Base-by-base conservation (phyloP, 73 alveolate species). In the Durusdinium trenchii region DNA sequence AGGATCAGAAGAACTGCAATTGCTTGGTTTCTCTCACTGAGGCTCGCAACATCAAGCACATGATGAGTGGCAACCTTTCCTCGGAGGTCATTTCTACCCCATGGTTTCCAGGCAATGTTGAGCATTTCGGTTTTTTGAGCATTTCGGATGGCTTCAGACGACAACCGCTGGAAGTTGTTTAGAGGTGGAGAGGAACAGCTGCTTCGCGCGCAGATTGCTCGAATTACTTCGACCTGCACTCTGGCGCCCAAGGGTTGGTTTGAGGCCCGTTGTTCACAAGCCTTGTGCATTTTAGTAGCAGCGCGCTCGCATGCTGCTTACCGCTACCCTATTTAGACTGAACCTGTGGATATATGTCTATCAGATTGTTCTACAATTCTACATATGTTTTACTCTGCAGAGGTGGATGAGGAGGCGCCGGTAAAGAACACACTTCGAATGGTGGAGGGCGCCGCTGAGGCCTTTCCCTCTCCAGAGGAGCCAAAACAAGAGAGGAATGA, bases 1-100 rank as follows among this genome's bases (percentile, higher is more conserved):
- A 9, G 43, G n/a, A n/a, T 67, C 32, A 26, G 81, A 32, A 14
- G 18, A 18, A 42, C 61, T 4, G 61, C 26, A 30, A 48, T 35
- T 82, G 9, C 20, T 20, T 20, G n/a, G 64, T 9, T 54, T 54
- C 20, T 20, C 83, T 42, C 35, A 18, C 96, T 26, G 78, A 91
- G 98, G 98, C 98, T 52, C 98, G 98, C 46, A 75, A 67, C 89
- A 91, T 91, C 40, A 91, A 91, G 98, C 98, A 76, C 98, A 91
- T 91, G 98, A 46, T 91, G 89, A 67, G 89, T 28, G 98, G 98
- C 87, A 89, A 91, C 45, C 64, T 91, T 38, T 75, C 98, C 36
- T 52, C 76, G 28, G 87, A 75, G 35, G 98, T 91, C 28, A 76
- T 91, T 76, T 91, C 98, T 9, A 91, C 98, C 6, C 98, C 98